phyloP scores from a whole-genome alignment of 73 alveolate genomes.

The Blepharisma japonicum region DNA sequence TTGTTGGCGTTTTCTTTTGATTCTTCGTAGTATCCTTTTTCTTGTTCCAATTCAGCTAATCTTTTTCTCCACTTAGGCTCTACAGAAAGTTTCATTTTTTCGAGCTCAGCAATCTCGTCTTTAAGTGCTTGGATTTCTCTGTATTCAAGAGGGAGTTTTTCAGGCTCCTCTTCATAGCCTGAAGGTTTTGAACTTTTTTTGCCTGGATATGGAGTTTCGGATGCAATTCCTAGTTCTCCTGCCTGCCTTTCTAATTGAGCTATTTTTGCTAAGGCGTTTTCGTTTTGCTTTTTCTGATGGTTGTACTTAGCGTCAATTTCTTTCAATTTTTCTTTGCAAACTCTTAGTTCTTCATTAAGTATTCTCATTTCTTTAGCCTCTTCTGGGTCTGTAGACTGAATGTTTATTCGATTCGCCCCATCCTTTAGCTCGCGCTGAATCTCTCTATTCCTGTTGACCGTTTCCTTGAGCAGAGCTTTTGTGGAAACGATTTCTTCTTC shows the following conservation, averaged over 20 bases:
- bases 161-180: neutral
- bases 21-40: neutral
- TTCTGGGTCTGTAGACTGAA: neutral
- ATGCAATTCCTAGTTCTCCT: neutral
- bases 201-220: neutral
- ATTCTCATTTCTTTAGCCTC: slow-evolving; percentile 6
- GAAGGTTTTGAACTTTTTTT: neutral
- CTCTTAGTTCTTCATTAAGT: neutral
- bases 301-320: slow-evolving; percentile 7
- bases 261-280: neutral
- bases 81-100: neutral
- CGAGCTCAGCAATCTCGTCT: neutral
- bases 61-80: neutral
- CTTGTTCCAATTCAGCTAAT: neutral
- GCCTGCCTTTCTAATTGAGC: slow-evolving; percentile 9
- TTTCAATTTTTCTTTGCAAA: slow-evolving; percentile 13
- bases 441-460: neutral
- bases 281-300: neutral
- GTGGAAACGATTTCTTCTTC: slow-evolving; percentile 21
- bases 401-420: neutral
- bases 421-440: neutral
- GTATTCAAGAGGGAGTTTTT: neutral
- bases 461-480: neutral
- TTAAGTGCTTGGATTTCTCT: neutral
- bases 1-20: neutral